Conservation (phyloP, 106 monocot genomes). For the Dendrobium nobile region DNA sequence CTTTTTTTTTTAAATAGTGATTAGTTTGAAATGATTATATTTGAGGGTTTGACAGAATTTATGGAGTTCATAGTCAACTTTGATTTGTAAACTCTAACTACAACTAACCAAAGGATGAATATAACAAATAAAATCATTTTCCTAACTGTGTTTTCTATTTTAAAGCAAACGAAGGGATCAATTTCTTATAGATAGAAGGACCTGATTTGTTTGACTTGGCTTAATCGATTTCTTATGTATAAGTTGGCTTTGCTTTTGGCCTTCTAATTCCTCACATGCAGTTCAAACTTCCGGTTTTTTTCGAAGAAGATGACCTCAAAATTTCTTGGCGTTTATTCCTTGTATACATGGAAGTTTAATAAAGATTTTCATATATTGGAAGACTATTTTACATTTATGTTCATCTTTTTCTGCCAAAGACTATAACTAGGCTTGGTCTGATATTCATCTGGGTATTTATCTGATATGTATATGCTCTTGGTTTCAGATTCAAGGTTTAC, state of each 20-base stretch:
- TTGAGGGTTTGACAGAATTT: background rate
- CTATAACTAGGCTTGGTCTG: background rate
- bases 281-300: background rate
- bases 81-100: background rate
- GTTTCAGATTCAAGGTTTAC: slow-evolving; percentile 77
- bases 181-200: background rate
- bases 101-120: slow-evolving; percentile 17
- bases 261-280: background rate
- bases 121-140: background rate
- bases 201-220: background rate
- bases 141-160: background rate
- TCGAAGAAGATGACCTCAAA: background rate
- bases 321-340: background rate
- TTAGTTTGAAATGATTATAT: background rate
- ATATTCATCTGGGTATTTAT: background rate
- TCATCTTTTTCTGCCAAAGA: background rate
- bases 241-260: background rate
- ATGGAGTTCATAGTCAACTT: background rate
- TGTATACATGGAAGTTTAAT: background rate
- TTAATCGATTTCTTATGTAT: background rate
- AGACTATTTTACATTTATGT: background rate
- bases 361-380: background rate
- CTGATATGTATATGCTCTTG: background rate
- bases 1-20: background rate
- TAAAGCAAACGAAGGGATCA: background rate